Conservation (phyloP, 1,284 basidiomycete genomes). For the Xerocomus nothofagi region DNA sequence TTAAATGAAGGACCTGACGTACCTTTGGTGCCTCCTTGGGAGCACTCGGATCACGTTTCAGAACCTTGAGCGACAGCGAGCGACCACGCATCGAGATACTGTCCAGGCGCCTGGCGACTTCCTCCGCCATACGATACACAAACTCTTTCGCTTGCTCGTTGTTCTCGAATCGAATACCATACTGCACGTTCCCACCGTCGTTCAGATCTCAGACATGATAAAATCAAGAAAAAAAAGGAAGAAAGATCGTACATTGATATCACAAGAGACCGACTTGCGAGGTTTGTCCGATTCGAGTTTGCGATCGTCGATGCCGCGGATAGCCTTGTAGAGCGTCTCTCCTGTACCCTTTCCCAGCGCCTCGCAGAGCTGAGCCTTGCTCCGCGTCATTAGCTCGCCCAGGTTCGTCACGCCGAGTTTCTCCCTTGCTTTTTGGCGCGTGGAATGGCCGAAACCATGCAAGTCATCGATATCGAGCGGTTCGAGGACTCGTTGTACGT, state of each 20-base stretch:
- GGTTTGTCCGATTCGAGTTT: constrained; percentile 81
- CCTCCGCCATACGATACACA: constrained; percentile 70
- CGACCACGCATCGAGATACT: constrained; percentile 68
- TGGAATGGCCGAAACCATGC: constrained; percentile 83
- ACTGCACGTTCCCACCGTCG: constrained; percentile 47
- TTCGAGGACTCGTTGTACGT: constrained; percentile 61
- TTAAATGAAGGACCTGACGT: constrained; percentile 8
- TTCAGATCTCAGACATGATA: no score
- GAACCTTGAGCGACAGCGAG: constrained; percentile 81
- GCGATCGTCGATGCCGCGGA: constrained; percentile 82
- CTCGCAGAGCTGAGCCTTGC: constrained; percentile 64
- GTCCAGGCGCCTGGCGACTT: constrained; percentile 72
- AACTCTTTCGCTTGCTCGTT: constrained; percentile 81
- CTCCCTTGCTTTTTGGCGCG: constrained; percentile 70
- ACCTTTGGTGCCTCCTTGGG: constrained; percentile 94
- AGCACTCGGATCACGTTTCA: constrained; percentile 85
- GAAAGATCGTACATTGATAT: constrained; percentile 77
- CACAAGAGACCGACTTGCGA: constrained; percentile 85
- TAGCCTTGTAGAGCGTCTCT: constrained; percentile 79
- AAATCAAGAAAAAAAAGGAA: constrained; percentile 3
- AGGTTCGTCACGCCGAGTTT: constrained; percentile 76
- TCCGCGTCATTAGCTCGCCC: constrained; percentile 63
- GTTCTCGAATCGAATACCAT: constrained; percentile 91
- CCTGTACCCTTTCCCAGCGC: constrained; percentile 83
- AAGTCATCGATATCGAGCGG: constrained; percentile 84